phyloP scores from a whole-genome alignment of 2,329 filamentous ascomycete genomes.

The Paraconiothyrium brasiliense region DNA sequence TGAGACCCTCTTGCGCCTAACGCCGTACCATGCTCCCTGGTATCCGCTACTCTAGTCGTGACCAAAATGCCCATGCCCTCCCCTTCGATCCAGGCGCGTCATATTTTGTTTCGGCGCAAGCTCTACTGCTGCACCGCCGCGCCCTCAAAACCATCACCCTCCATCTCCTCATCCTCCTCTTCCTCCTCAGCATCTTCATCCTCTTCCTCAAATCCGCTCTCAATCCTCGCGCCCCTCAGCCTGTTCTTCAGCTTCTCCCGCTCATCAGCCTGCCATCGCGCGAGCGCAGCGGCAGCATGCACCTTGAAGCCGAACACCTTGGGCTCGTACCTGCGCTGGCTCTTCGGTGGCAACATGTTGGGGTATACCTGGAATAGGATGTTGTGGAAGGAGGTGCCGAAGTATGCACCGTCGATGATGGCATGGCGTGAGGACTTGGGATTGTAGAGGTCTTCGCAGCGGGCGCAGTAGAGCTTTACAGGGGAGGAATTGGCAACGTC shows the following conservation, averaged over 20 bases:
- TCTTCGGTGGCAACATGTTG: conserved; percentile 86
- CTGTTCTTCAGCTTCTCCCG: conserved; percentile 84
- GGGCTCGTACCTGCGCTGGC: conserved; percentile 84
- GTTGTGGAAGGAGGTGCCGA: conserved; percentile 97
- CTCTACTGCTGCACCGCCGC: conserved; percentile 31
- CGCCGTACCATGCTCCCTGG: conserved; percentile 21
- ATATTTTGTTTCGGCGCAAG: neutral
- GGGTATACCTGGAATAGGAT: conserved; percentile 99
- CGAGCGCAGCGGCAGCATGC: conserved; percentile 85
- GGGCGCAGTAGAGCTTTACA: conserved; percentile 96
- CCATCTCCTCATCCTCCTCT: conserved; percentile 60
- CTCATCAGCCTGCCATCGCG: conserved; percentile 87
- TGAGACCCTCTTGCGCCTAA: conserved; percentile 13
- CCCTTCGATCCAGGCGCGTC: neutral
- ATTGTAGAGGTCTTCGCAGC: conserved; percentile 98
- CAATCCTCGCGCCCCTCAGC: conserved; percentile 73
- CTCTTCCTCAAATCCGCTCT: conserved; percentile 79
- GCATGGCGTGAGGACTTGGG: conserved; percentile 97
- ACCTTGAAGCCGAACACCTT: conserved; percentile 96
- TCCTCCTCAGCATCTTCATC: conserved; percentile 70
- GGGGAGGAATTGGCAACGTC: conserved; percentile 88
- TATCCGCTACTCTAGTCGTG: neutral
- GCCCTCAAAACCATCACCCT: conserved; percentile 40
- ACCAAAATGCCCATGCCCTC: neutral
- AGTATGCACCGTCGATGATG: conserved; percentile 96